Percentiles rank a stretch among this genome's conserved stretches.
Evolutionary conservation across 2,329 filamentous ascomycete species (phyloP).

Genomic region (Colletotrichum endophyticum): DNA sequence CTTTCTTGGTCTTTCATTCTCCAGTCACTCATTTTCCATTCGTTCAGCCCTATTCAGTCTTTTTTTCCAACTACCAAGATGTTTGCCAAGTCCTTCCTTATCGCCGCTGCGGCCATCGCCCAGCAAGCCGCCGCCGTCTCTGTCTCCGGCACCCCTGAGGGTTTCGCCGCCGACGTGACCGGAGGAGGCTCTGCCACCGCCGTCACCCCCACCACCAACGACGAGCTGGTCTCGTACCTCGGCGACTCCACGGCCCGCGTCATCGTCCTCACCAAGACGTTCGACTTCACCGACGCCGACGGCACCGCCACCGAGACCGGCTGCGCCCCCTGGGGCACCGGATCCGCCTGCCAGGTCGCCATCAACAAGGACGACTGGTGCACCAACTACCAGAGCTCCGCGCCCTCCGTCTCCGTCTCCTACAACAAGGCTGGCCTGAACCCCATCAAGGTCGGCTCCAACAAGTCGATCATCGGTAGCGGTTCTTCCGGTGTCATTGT

Average conservation of each 20-base stretch:
- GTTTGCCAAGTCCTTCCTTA: conserved; percentile 15
- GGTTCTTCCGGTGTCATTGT: conserved; percentile 59
- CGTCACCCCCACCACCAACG: conserved; percentile 57
- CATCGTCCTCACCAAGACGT: conserved; percentile 62
- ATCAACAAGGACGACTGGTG: conserved; percentile 63
- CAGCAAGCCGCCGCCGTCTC: conserved; percentile 21
- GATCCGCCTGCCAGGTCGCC: conserved; percentile 58
- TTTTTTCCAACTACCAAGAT: background rate
- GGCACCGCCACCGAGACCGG: conserved; percentile 57
- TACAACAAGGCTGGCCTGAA: conserved; percentile 57
- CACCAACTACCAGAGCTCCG: conserved; percentile 59
- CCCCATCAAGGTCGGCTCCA: conserved; percentile 57
- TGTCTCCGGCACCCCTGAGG: conserved; percentile 43
- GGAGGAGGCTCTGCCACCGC: conserved; percentile 61
- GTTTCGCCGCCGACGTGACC: conserved; percentile 57
- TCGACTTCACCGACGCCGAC: conserved; percentile 61
- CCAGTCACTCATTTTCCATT: conserved; percentile 8
- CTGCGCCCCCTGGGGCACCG: conserved; percentile 61
- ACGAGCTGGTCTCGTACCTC: conserved; percentile 65
- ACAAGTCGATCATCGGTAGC: conserved; percentile 63
- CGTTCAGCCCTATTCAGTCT: background rate
- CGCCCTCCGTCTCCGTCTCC: conserved; percentile 47
- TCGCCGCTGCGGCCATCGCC: conserved; percentile 14
- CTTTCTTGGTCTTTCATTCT: background rate
- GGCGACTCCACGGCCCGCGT: conserved; percentile 56